These are phyloP conservation scores for Sutorius australiensis DNA, from an alignment of 768 basidiomycete species.

Conservation along the genomic window DNA sequence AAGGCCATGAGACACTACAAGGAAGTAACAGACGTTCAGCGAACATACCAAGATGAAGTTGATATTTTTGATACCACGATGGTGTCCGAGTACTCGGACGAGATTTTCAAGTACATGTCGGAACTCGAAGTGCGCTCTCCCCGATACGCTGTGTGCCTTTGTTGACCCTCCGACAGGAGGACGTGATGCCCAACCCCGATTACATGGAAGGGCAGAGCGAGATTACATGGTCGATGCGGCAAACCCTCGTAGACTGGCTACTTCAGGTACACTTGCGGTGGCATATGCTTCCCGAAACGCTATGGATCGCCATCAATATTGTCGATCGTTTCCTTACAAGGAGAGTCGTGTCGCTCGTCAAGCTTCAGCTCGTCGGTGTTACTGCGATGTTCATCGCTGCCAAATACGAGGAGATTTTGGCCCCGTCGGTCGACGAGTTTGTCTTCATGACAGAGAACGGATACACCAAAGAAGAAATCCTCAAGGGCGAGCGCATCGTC, in stretches of 20 bases:
- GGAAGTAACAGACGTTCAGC: slow-evolving; percentile 64
- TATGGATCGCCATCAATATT: slow-evolving; percentile 99
- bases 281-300: slow-evolving; percentile 98
- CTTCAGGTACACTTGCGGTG: slow-evolving; percentile 96
- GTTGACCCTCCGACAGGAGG: slow-evolving; percentile 48
- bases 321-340: slow-evolving; percentile 89
- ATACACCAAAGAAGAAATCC: slow-evolving; percentile 91
- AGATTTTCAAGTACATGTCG: slow-evolving; percentile 96
- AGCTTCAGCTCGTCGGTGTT: slow-evolving; percentile 94
- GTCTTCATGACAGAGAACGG: slow-evolving; percentile 97
- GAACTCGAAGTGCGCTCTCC: slow-evolving; percentile 73
- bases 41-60: slow-evolving; percentile 62
- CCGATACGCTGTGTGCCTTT: slow-evolving; percentile 3
- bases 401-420: slow-evolving; percentile 99
- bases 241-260: slow-evolving; percentile 97
- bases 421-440: slow-evolving; percentile 96
- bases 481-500: slow-evolving; percentile 97
- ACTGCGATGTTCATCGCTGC: slow-evolving; percentile 99
- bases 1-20: slow-evolving; percentile 53
- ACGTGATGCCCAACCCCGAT: slow-evolving; percentile 84
- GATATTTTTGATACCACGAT: slow-evolving; percentile 79
- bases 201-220: slow-evolving; percentile 95
- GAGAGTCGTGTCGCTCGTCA: slow-evolving; percentile 82
- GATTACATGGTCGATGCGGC: slow-evolving; percentile 91
- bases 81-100: slow-evolving; percentile 98